A percentile compares a stretch with the other conserved stretches of the same genome.
Evolutionary conservation across 1,284 basidiomycete genomes (phyloP).

Genomic region (Entoloma clypeatum): DNA sequence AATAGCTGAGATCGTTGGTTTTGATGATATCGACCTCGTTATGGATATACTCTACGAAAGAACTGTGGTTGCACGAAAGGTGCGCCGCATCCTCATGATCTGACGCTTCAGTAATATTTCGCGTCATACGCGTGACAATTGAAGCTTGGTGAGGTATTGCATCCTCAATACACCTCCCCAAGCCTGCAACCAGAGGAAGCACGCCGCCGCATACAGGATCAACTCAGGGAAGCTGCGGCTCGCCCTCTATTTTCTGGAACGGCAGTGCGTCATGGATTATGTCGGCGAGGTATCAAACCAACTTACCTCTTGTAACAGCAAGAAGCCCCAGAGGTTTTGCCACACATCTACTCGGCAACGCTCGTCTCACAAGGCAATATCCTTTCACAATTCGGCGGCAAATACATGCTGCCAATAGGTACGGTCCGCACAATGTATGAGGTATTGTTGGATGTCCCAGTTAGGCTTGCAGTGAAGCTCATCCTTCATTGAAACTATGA

Average conservation of each 20-base stretch:
- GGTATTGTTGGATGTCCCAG: conserved; percentile 35
- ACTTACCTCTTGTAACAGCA: conserved; percentile 34
- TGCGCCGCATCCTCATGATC: conserved; percentile 25
- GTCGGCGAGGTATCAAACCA: background rate
- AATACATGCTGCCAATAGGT: conserved; percentile 82
- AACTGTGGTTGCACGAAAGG: conserved; percentile 37
- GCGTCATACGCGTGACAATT: conserved; percentile 2
- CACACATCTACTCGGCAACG: conserved; percentile 86
- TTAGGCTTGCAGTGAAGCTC: background rate
- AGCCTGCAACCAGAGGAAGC: conserved; percentile 53
- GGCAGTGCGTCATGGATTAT: conserved; percentile 41
- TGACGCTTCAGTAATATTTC: conserved; percentile 2
- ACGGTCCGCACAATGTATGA: conserved; percentile 69
- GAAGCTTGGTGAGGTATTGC: conserved; percentile 5
- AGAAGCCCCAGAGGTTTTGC: conserved; percentile 64
- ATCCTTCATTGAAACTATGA: conserved; percentile 9
- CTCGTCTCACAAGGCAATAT: conserved; percentile 60
- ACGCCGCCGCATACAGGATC: conserved; percentile 62
- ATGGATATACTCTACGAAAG: conserved; percentile 55
- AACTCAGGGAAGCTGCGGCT: conserved; percentile 59
- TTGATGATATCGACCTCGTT: conserved; percentile 75
- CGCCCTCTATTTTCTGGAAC: conserved; percentile 64
- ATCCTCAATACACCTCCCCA: conserved; percentile 12
- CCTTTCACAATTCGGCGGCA: conserved; percentile 70
- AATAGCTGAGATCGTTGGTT: conserved; percentile 82